Percentiles rank a stretch among this genome's conserved stretches.
Evolutionary conservation across 805 yeast genomes (phyloP).

Genomic region (Cyberlindnera lachancei): DNA sequence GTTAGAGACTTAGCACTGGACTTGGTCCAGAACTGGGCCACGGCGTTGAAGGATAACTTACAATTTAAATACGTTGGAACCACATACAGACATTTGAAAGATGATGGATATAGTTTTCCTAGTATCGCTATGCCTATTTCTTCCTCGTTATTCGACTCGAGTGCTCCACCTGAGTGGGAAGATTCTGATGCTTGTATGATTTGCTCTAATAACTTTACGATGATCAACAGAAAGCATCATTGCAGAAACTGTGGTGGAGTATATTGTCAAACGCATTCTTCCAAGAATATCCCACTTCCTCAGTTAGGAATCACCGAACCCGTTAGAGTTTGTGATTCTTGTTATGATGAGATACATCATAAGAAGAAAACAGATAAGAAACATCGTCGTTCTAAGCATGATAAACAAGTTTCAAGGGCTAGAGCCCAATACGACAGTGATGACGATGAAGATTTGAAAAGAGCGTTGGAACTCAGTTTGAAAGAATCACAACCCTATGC

Average conservation of each 20-base stretch:
- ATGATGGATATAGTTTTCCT: conserved; percentile 67
- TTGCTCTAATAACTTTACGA: conserved; percentile 71
- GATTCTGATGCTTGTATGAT: conserved; percentile 95
- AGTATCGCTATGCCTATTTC: conserved; percentile 29
- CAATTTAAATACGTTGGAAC: conserved; percentile 59
- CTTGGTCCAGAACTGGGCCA: conserved; percentile 70
- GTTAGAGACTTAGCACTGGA: conserved; percentile 57
- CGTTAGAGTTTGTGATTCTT: conserved; percentile 90
- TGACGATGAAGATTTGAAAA: conserved; percentile 69
- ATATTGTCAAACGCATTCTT: conserved; percentile 79
- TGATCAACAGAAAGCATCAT: conserved; percentile 89
- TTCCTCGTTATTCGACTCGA: conserved; percentile 66
- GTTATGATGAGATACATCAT: conserved; percentile 57
- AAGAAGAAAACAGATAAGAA: conserved; percentile 22
- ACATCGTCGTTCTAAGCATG: conserved; percentile 11
- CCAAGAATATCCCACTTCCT: conserved; percentile 62
- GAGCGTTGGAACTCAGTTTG: conserved; percentile 74
- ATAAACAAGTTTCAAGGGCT: conserved; percentile 21
- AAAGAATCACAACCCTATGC: conserved; percentile 37
- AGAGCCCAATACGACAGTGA: conserved; percentile 29
- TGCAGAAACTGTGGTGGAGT: conserved; percentile 98
- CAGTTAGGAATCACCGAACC: conserved; percentile 81
- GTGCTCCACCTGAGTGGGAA: conserved; percentile 96
- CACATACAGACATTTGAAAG: conserved; percentile 49
- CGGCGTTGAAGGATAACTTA: conserved; percentile 60